Evolutionary conservation across 1,139 yeast species (phyloP).

Genomic region (Chernovozyma aurita): DNA sequence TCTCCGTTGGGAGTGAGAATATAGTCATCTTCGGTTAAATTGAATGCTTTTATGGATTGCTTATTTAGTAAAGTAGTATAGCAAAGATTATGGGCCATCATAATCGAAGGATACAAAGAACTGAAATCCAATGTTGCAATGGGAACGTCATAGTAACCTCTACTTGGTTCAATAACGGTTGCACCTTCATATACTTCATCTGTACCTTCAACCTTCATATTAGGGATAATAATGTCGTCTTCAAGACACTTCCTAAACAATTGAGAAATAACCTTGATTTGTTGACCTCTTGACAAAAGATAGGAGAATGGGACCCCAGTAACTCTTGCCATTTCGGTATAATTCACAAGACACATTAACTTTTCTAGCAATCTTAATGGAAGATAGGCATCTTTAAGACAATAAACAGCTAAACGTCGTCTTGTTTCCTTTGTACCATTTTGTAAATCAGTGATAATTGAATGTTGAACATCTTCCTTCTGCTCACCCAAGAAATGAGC

Average conservation of each 20-base stretch:
- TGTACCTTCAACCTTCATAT: conserved; percentile 75
- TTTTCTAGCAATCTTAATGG: conserved; percentile 87
- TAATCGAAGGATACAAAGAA: conserved; percentile 94
- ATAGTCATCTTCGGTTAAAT: conserved; percentile 70
- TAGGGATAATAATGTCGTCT: conserved; percentile 85
- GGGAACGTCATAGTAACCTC: conserved; percentile 96
- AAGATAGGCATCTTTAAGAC: conserved; percentile 92
- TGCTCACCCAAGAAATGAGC: conserved; percentile 94
- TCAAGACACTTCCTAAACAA: conserved; percentile 86
- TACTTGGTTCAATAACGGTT: conserved; percentile 91
- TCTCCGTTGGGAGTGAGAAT: conserved; percentile 90
- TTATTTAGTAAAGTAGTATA: conserved; percentile 82
- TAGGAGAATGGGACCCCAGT: conserved; percentile 97
- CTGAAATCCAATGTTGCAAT: conserved; percentile 98
- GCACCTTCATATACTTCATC: conserved; percentile 98
- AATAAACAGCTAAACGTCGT: conserved; percentile 92
- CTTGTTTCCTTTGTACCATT: conserved; percentile 91
- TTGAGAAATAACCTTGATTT: conserved; percentile 94
- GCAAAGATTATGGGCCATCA: conserved; percentile 99
- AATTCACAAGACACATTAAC: conserved; percentile 92
- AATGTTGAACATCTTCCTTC: conserved; percentile 96
- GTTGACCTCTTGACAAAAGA: conserved; percentile 88
- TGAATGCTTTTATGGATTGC: conserved; percentile 62
- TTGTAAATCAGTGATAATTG: conserved; percentile 91
- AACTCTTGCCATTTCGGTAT: conserved; percentile 99